phyloP scores from a whole-genome alignment of 2,329 filamentous ascomycete species.

The Neofusicoccum umdonicola region DNA sequence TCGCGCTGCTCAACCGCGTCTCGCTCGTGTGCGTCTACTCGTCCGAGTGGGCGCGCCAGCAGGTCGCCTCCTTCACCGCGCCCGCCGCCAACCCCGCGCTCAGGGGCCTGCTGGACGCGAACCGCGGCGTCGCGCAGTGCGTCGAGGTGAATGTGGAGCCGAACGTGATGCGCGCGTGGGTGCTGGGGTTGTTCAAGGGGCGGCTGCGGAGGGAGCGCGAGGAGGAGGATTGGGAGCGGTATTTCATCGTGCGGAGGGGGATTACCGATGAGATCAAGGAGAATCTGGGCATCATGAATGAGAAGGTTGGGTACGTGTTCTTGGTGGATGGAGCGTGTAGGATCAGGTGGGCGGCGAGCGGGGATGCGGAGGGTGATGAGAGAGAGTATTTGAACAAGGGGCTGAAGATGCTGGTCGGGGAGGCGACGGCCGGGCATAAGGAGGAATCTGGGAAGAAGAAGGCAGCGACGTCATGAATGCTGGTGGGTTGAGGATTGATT shows the following conservation, averaged over 20 bases:
- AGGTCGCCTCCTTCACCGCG: constrained; percentile 68
- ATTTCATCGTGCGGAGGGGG: constrained; percentile 60
- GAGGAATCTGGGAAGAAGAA: constrained; percentile 25
- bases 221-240: constrained; percentile 53
- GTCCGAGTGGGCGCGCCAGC: constrained; percentile 79
- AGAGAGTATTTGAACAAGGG: constrained; percentile 64
- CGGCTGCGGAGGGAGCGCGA: constrained; percentile 48
- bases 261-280: constrained; percentile 57
- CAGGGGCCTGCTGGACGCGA: constrained; percentile 57
- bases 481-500: no score
- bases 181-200: constrained; percentile 56
- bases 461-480: not conserved
- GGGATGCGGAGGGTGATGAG: constrained; percentile 64
- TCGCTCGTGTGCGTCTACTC: constrained; percentile 80
- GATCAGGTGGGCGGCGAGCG: constrained; percentile 93
- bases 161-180: constrained; percentile 62
- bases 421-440: constrained; percentile 35
- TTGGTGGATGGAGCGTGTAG: constrained; percentile 82
- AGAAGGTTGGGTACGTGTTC: constrained; percentile 91
- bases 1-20: constrained; percentile 68
- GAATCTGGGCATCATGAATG: constrained; percentile 71
- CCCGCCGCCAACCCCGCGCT: constrained; percentile 67
- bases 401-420: constrained; percentile 60
- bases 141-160: constrained; percentile 89
- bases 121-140: constrained; percentile 62